Evolutionary conservation across 148 eudicot genomes (phyloP), one percentile per base, ranked within the genome.

Genomic region (Gaultheria prostrata): DNA sequence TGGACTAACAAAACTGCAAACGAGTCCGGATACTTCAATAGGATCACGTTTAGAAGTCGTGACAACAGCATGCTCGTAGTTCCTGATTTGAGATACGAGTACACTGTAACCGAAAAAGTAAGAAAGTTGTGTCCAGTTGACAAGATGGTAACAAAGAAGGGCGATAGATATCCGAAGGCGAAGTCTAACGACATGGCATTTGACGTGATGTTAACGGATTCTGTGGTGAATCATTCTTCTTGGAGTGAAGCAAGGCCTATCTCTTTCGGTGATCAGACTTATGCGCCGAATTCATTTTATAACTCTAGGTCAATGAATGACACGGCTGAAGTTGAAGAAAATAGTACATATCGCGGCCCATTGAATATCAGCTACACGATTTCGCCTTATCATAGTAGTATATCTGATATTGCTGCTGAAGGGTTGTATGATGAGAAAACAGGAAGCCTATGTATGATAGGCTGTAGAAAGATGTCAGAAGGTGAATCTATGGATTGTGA

Each of bases 391-490:
- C 24, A 5, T 1, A 15, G 14, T 39, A 59, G 48, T 35, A 15
- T 0, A 17, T 21, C 50, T 51, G 76, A 10, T 11, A 85, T 85
- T 77, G 76, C 82, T 35, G 81, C 87, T 63, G 87, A 85, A 76
- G 87, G 87, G 43, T 49, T 81, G 21, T 85, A 82, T 43, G 82
- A 85, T 82, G 84, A 28, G 30, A 78, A 53, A 65, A 81, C 87
- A n/a, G 87, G 84, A 24, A 54, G 43, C 13, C 69, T 77, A 26
- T 85, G 84, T 67, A 85, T 85, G 87, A 71, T 82, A 6, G 87
- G 87, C 2, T 85, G 87, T 54, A 85, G 77, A 69, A 67, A 82
- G 72, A 11, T 85, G 33, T 70, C 21, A 70, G 12, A 45, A 15
- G 69, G n/a, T 45, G 67, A 53, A 61, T n/a, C 69, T 8, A 20